phyloP scores from a whole-genome alignment of 805 yeast species.

The Pichia cabralensis region DNA sequence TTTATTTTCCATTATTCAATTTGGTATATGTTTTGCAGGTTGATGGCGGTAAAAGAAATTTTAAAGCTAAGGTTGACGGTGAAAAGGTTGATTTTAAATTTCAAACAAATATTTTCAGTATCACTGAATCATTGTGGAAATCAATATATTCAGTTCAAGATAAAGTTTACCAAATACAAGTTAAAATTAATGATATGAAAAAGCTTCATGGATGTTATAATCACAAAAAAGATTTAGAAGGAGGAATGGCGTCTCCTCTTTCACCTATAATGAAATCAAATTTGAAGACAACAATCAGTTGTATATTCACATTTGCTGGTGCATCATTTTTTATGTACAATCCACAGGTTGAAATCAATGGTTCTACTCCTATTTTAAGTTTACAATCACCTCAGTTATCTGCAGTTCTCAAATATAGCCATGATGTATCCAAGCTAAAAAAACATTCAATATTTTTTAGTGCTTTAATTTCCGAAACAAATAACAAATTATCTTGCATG shows the following conservation, averaged over 20 bases:
- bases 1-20: conserved; percentile 62
- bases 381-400: conserved; percentile 70
- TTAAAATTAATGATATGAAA: conserved; percentile 2
- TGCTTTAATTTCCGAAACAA: conserved; percentile 55
- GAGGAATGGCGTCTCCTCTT: not conserved
- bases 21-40: conserved; percentile 32
- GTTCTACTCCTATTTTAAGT: conserved; percentile 40
- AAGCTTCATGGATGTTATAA: too few species aligned
- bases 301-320: conserved; percentile 55
- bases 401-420: conserved; percentile 44
- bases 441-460: conserved; percentile 42
- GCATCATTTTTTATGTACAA: conserved; percentile 46
- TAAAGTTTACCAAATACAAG: conserved; percentile 12
- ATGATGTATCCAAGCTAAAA: conserved; percentile 25
- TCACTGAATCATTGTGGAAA: conserved; percentile 42
- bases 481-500: conserved; percentile 56
- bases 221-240: not conserved
- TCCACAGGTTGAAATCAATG: conserved; percentile 32
- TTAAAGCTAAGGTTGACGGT: conserved; percentile 47
- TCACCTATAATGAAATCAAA: conserved; percentile 2
- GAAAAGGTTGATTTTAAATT: conserved; percentile 61
- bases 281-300: conserved; percentile 27
- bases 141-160: conserved; percentile 32
- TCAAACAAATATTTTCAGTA: conserved; percentile 42
- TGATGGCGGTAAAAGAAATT: conserved; percentile 19